Conservation (phyloP, 1,284 basidiomycete genomes). For the Sparassis latifolia region DNA sequence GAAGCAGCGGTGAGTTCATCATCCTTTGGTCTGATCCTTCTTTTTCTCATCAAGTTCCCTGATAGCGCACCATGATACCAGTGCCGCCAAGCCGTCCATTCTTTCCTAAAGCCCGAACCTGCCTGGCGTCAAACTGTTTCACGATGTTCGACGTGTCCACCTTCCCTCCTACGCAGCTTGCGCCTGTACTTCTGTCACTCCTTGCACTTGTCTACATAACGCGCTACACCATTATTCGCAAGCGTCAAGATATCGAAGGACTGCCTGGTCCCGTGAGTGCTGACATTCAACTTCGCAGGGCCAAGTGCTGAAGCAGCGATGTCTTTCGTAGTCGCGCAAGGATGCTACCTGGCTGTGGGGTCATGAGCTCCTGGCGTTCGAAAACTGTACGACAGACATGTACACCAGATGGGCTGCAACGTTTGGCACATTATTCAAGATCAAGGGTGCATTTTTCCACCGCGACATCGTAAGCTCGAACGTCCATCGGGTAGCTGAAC, state of each 20-base stretch:
- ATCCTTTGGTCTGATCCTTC: no score
- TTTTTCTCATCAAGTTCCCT: no score
- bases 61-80: no score
- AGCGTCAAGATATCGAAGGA: conserved; percentile 12
- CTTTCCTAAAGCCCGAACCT: no score
- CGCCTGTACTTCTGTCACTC: conserved; percentile 12
- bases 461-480: conserved; percentile 27
- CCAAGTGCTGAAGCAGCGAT: no score
- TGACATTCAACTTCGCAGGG: background rate
- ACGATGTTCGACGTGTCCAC: conserved; percentile 6
- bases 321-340: conserved; percentile 12
- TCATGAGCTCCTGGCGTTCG: conserved; percentile 31
- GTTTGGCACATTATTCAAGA: conserved; percentile 31
- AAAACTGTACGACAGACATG: conserved; percentile 28
- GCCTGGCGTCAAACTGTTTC: background rate
- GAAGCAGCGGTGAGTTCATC: no score
- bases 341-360: conserved; percentile 29
- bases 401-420: conserved; percentile 29
- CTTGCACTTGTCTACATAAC: conserved; percentile 13
- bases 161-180: conserved; percentile 1
- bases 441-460: conserved; percentile 34
- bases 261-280: conserved; percentile 16
- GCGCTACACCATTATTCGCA: conserved; percentile 10
- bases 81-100: no score
- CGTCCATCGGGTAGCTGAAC: background rate